Base-by-base conservation (phyloP, 73 alveolate genomes). In the Urostyla sp. region DNA sequence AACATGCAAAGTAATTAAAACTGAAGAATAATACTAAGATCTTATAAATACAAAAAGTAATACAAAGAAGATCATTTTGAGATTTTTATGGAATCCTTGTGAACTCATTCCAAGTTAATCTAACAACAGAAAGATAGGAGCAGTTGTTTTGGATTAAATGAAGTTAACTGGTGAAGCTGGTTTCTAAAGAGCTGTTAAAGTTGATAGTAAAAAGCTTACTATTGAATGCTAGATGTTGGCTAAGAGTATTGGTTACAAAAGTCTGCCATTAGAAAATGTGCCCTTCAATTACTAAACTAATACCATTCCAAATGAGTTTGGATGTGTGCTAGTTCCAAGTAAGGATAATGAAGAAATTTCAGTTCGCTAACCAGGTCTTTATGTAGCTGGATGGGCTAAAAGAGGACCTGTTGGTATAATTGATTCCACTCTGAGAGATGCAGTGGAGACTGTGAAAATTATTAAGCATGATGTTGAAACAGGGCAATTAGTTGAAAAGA, bases 301-400 rank as follows among this genome's bases (percentile, higher is more conserved):
- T 31, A 72, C 76, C 6, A 13, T 83, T 6, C 85, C 87, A 16
- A 15, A 83, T 32, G 69, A 72, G 1, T 24, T 43, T 15, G 91
- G 91, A 23, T 67, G 84, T n/a, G 82, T 83, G 18, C 35, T 83
- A 13, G 28, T 34, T 24, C 67, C 28, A 21, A 37, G 23, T 3
- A 72, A 52, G 21, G 21, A 52, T 5, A 23, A 31, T 20, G n/a
- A n/a, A n/a, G n/a, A n/a, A n/a, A n/a, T n/a, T n/a, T n/a, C n/a
- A n/a, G n/a, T n/a, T n/a, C n/a, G n/a, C n/a, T 0, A 52, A 20
- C 63, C 80, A 21, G 96, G 96, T 21, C 61, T 52, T 1, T 93
- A 91, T 69, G 92, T 89, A 21, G 73, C 94, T n/a, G 98, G 98
- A 36, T 93, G 98, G 98, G 88, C 84, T 11, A 93, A 90, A 53